These are phyloP conservation scores for Aspergillus versicolor DNA, from an alignment of 2,329 filamentous ascomycete species.

Conservation along the genomic window DNA sequence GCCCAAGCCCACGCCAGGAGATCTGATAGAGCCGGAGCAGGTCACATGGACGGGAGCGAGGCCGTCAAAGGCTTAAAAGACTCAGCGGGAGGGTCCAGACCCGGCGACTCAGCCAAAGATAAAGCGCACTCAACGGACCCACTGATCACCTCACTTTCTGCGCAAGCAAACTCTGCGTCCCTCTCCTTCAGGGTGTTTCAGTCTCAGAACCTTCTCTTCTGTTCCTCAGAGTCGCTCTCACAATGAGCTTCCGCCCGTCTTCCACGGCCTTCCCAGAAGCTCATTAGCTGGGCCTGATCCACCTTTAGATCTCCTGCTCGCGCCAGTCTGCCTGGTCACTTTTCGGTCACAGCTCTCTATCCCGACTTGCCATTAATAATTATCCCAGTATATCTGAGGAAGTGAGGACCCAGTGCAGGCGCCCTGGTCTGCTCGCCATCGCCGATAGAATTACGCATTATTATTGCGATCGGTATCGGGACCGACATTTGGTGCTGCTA, in stretches of 20 bases:
- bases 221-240: background rate
- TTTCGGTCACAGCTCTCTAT: background rate
- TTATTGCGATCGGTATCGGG: background rate
- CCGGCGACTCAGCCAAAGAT: conserved; percentile 10
- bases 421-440: no score
- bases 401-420: background rate
- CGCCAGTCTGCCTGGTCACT: background rate
- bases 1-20: background rate
- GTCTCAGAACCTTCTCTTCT: background rate
- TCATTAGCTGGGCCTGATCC: conserved; percentile 3
- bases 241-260: background rate
- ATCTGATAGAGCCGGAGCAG: background rate
- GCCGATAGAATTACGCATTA: background rate
- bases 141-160: conserved; percentile 5
- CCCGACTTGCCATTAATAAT: conserved; percentile 2
- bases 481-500: background rate
- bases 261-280: conserved; percentile 4
- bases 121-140: conserved; percentile 10
- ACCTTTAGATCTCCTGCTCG: background rate
- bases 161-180: background rate
- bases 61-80: background rate
- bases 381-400: background rate
- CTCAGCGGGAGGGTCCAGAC: conserved; percentile 13
- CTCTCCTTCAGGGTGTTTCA: background rate
- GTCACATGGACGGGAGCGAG: conserved; percentile 12